phyloP scores from a whole-genome alignment of 495 filamentous ascomycete species.

The Copromyces sp. region DNA sequence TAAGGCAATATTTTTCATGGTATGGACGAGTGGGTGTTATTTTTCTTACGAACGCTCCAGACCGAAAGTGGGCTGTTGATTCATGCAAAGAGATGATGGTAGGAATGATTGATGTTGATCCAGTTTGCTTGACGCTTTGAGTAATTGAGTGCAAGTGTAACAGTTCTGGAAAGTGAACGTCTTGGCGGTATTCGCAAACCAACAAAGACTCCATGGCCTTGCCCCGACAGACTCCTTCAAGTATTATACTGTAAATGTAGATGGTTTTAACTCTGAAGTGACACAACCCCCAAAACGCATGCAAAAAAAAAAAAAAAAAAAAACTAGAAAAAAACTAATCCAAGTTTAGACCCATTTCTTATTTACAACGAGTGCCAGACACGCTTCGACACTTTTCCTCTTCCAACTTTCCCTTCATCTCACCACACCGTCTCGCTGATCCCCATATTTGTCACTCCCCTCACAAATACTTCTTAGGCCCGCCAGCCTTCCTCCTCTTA shows the following conservation, averaged over 20 bases:
- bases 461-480: conserved; percentile 86
- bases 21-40: too few relatives aligned
- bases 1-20: too few relatives aligned
- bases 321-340: not conserved
- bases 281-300: too few relatives aligned
- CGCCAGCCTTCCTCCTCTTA: conserved; percentile 62
- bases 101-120: not conserved
- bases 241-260: not conserved
- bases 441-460: not conserved
- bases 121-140: not conserved
- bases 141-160: not conserved
- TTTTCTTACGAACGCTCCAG: not conserved
- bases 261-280: not conserved
- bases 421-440: not conserved
- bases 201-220: too few relatives aligned
- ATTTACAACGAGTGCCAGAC: not conserved
- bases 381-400: not conserved
- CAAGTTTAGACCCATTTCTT: conserved; percentile 8
- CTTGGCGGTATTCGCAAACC: too few relatives aligned
- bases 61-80: not conserved
- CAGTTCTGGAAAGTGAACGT: not conserved
- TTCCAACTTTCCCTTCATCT: not conserved
- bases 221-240: not conserved
- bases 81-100: not conserved
- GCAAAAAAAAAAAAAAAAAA: not conserved